Conservation (phyloP, 2,329 filamentous ascomycete species). For the Nemania sp. region DNA sequence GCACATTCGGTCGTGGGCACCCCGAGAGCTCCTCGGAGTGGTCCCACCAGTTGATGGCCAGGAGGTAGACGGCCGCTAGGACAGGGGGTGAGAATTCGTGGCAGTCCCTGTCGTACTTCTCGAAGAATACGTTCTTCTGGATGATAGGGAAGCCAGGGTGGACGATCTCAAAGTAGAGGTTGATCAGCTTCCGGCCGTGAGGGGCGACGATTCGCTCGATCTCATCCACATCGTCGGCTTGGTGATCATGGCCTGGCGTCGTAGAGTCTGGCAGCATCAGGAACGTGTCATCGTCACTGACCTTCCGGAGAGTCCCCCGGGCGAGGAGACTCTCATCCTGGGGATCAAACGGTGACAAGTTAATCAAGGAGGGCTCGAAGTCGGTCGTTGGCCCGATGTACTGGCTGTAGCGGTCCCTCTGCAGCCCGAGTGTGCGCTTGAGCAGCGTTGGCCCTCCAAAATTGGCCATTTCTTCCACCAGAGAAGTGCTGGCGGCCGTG, state of each 20-base stretch:
- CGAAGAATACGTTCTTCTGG: slow-evolving; percentile 77
- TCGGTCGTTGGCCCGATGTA: slow-evolving; percentile 83
- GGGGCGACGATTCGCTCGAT: slow-evolving; percentile 77
- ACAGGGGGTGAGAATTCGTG: slow-evolving; percentile 76
- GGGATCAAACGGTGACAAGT: slow-evolving; percentile 77
- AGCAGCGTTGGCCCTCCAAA: slow-evolving; percentile 67
- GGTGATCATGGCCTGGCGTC: slow-evolving; percentile 72
- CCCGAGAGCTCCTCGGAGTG: slow-evolving; percentile 68
- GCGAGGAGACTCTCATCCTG: slow-evolving; percentile 78
- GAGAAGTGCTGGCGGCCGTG: slow-evolving; percentile 63
- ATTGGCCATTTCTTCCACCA: slow-evolving; percentile 72
- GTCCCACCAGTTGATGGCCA: slow-evolving; percentile 88
- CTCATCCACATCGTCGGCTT: slow-evolving; percentile 67
- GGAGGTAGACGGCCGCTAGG: slow-evolving; percentile 78
- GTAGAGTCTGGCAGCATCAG: slow-evolving; percentile 75
- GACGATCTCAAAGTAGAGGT: slow-evolving; percentile 79
- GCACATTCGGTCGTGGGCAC: slow-evolving; percentile 70
- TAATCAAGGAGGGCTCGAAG: slow-evolving; percentile 81
- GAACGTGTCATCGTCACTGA: slow-evolving; percentile 78
- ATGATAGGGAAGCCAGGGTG: slow-evolving; percentile 83
- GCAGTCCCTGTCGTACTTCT: slow-evolving; percentile 74
- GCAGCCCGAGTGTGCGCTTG: slow-evolving; percentile 73
- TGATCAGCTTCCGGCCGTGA: slow-evolving; percentile 75
- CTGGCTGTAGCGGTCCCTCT: slow-evolving; percentile 77
- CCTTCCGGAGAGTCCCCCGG: slow-evolving; percentile 70